These are phyloP conservation scores for Phlebiopsis gigantea DNA, from an alignment of 768 basidiomycete genomes.

Conservation along the genomic window DNA sequence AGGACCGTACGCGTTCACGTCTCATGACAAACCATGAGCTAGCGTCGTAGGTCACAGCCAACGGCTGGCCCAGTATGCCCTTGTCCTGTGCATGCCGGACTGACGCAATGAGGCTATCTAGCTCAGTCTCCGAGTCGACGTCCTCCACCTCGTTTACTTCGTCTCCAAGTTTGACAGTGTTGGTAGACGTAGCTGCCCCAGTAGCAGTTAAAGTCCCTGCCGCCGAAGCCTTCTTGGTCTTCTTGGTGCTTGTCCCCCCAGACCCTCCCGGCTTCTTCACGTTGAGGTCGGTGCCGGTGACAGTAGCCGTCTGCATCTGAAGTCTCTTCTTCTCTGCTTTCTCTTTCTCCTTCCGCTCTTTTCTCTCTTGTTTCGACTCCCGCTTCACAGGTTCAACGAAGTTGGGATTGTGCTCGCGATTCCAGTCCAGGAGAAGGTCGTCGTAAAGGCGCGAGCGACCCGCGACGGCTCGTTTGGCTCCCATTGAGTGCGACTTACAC, in stretches of 20 bases:
- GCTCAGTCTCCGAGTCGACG: conserved; percentile 79
- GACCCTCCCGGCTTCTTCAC: conserved; percentile 30
- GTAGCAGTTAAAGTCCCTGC: conserved; percentile 38
- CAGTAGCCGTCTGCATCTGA: conserved; percentile 57
- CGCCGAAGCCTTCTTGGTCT: conserved; percentile 52
- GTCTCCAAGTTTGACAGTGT: conserved; percentile 48
- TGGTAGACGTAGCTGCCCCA: conserved; percentile 32
- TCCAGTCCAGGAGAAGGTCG: conserved; percentile 87
- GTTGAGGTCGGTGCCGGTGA: conserved; percentile 42
- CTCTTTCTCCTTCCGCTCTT: conserved; percentile 77
- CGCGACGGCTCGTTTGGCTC: conserved; percentile 87
- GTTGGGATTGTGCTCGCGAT: conserved; percentile 80
- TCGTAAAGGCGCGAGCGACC: conserved; percentile 84
- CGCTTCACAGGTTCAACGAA: conserved; percentile 85
- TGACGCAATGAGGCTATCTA: conserved; percentile 66
- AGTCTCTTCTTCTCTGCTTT: conserved; percentile 78
- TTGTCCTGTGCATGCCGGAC: conserved; percentile 51
- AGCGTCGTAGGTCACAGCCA: conserved; percentile 70
- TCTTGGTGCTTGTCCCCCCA: conserved; percentile 41
- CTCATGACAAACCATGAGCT: conserved; percentile 80
- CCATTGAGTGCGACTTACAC: conserved; percentile 98
- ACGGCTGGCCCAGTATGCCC: conserved; percentile 56
- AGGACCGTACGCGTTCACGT: conserved; percentile 52
- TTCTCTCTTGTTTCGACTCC: conserved; percentile 83
- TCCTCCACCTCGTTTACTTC: conserved; percentile 69